Conservation (phyloP, 225 moss, liverwort and hornwort genomes). For the Thuidium tamariscinum region DNA sequence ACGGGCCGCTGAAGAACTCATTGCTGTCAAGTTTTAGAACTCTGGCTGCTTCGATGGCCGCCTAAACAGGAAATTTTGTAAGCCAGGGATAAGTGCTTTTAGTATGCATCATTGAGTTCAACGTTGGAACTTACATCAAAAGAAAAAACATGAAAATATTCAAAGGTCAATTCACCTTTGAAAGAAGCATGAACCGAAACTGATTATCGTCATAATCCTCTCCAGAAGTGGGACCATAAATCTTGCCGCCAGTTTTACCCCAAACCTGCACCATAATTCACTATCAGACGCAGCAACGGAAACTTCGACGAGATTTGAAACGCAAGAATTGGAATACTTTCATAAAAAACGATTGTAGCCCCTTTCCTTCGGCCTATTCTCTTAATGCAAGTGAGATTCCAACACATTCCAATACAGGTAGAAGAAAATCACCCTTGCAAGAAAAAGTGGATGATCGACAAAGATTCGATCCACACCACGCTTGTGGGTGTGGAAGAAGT, state of each 20-base stretch:
- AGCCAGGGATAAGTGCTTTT: background rate
- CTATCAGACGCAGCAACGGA: background rate
- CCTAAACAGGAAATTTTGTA: constrained; percentile 10
- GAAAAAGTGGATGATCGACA: constrained; percentile 76
- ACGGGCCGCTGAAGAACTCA: constrained; percentile 71
- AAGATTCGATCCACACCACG: constrained; percentile 85
- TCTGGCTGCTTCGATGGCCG: constrained; percentile 67
- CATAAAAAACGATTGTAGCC: background rate
- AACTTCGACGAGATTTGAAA: background rate
- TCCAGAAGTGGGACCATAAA: constrained; percentile 84
- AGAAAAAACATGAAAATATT: background rate
- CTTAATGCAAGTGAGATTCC: background rate
- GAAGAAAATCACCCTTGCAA: constrained; percentile 46
- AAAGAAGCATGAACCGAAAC: constrained; percentile 71
- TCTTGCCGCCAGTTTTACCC: constrained; percentile 80
- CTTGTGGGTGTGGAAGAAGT: constrained; percentile 77
- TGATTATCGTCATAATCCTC: constrained; percentile 81
- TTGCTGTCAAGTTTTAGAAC: constrained; percentile 52
- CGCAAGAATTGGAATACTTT: background rate
- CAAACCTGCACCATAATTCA: constrained; percentile 42
- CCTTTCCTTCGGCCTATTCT: background rate
- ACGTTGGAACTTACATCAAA: background rate
- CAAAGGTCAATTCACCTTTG: constrained; percentile 30
- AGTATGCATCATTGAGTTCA: background rate
- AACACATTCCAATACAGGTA: background rate